Base-by-base conservation (phyloP, 2,329 filamentous ascomycete species). In the Cryphonectria carpinicola region DNA sequence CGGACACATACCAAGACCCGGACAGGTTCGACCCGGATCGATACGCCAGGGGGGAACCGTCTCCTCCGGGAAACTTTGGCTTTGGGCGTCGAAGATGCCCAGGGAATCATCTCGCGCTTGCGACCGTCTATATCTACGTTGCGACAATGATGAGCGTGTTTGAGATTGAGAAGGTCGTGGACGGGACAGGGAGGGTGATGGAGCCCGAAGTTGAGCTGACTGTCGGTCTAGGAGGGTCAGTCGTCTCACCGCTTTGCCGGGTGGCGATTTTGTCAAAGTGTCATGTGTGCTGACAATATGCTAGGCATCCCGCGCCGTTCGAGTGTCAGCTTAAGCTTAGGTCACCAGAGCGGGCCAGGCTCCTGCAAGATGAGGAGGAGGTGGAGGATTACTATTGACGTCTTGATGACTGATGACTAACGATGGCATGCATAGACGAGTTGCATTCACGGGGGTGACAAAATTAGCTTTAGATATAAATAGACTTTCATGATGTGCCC, bases 31-130 rank as follows among this genome's bases (percentile, higher is more conserved):
- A 84, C 54, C 85, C 85, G 0, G 82, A 84, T 68, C 78, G 85
- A 7, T 87, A 82, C 73, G 84, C 76, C 73, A 76, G 76, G 28
- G 82, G 82, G 8, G 84, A 86, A 76, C 83, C 85, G 28, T 78
- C 81, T 63, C 84, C 84, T 0, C 78, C 76, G 25, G 85, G 83
- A 1, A 82, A 83, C 49, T 86, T 88, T 76, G 86, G 86, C 4
- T 88, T 86, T 76, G 86, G 87, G 1, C 81, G 83, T 28, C 80
- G 86, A 28, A 81, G 65, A 58, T 84, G 80, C 76, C 82, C 83
- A 22, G 72, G 72, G 2, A 69, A 71, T 32, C 65, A 73, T 41
- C 72, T 73, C 39, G 72, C 72, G 22, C 66, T 69, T 2, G 72
- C 72, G 14, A 78, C 81, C 1, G 74, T 84, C 49, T 80, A 80